phyloP scores from a whole-genome alignment of 768 basidiomycete species.

The Floccularia luteovirens region DNA sequence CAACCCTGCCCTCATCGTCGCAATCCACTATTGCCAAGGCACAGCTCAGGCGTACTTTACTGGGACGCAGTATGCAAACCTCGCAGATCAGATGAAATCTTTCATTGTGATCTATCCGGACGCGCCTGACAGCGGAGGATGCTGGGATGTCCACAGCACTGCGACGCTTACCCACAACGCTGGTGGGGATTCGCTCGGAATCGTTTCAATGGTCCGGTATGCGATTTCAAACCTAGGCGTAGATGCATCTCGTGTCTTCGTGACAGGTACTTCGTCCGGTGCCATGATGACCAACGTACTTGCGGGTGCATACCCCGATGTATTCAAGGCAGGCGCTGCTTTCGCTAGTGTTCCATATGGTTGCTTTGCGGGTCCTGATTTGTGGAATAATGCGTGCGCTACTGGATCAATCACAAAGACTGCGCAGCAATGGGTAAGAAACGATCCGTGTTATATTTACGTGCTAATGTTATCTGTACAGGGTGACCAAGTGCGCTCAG shows the following conservation, averaged over 20 bases:
- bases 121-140: slow-evolving; percentile 34
- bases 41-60: slow-evolving; percentile 43
- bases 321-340: slow-evolving; percentile 39
- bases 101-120: slow-evolving; percentile 46
- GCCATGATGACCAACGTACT: slow-evolving; percentile 58
- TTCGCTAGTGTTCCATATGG: slow-evolving; percentile 49
- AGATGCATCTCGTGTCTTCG: slow-evolving; percentile 38
- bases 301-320: slow-evolving; percentile 44
- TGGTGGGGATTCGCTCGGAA: slow-evolving; percentile 47
- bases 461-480: too few relatives aligned
- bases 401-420: slow-evolving; percentile 34
- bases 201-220: slow-evolving; percentile 37
- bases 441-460: too few relatives aligned
- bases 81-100: slow-evolving; percentile 35
- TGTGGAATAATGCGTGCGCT: slow-evolving; percentile 43
- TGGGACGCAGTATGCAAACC: slow-evolving; percentile 38
- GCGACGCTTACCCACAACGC: slow-evolving; percentile 47
- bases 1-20: slow-evolving; percentile 40
- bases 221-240: slow-evolving; percentile 41
- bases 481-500: slow-evolving; percentile 37
- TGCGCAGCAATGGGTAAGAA: slow-evolving; percentile 36
- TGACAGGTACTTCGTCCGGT: slow-evolving; percentile 44
- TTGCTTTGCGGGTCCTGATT: slow-evolving; percentile 41
- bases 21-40: slow-evolving; percentile 45
- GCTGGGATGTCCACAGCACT: slow-evolving; percentile 46